Base-by-base conservation (phyloP, 2,329 filamentous ascomycete genomes). In the Claviceps humidiphila region DNA sequence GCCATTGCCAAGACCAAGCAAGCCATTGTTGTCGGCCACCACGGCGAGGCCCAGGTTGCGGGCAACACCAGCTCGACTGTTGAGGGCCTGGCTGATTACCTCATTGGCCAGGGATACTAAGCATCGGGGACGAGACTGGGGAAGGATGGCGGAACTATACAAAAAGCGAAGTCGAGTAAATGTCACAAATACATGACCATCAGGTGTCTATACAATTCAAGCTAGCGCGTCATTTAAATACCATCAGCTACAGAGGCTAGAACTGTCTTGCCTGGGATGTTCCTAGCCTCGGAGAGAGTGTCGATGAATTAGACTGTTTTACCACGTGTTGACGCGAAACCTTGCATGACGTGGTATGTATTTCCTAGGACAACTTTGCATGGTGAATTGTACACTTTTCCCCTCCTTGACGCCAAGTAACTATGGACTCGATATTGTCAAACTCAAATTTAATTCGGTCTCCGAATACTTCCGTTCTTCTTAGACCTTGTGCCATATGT, bases 1-100 rank as follows among this genome's bases (percentile, higher is more conserved):
- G 76, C 85, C 65, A 80, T 93, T 62, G 83, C 84, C 71, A 95
- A 94, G 77, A 94, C 91, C 63, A 84, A 78, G 64, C 85, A 94
- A 72, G 88, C 89, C 60, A 83, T 97, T 68, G 80, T 98, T 66
- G 73, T 98, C 67, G 86, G 82, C 60, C 89, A 95, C 75, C 89
- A 97, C 77, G 77, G 76, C 59, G 88, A 95, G 68, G 68, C 68
- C 56, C 73, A 83, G 60, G 76, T 86, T 67, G 87, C 86, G 50
- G 83, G 87, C 66, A 84, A 85, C 68, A 83, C 88, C 57, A 83
- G 83, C 62, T 80, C 80, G 66, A 87, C 86, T 49, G 86, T 95
- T 59, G 87, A 91, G 74, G 76, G 81, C 62, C 78, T 98, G 57
- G 89, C 81, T 63, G 87, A 95, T 70, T 96, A 97, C 75, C 81